A percentile compares a stretch with the other conserved stretches of the same genome.
Conservation (phyloP, 2,329 filamentous ascomycete genomes). For the Thermothelomyces thermophilus region DNA sequence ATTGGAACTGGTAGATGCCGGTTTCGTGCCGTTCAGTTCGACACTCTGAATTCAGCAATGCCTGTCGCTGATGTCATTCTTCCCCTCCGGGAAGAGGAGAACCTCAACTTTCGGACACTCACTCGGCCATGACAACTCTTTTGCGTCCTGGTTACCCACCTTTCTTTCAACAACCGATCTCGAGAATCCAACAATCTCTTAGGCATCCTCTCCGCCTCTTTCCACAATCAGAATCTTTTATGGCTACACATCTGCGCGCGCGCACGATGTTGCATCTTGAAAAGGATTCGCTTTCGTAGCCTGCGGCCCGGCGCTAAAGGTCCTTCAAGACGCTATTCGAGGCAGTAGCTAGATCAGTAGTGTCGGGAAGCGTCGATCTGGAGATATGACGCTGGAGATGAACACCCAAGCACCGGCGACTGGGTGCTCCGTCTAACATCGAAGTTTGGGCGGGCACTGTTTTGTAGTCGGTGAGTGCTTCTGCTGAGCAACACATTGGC, state of each 20-base stretch:
- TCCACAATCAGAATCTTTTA: not conserved
- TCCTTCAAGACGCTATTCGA: not conserved
- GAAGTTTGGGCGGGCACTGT: not conserved
- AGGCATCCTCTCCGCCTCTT: not conserved
- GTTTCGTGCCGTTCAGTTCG: not conserved
- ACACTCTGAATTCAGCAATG: not conserved
- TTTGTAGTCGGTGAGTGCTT: not conserved
- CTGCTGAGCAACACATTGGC: not conserved
- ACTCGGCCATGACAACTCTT: too few relatives aligned
- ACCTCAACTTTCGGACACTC: too few relatives aligned
- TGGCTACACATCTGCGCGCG: not conserved
- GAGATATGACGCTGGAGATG: not conserved
- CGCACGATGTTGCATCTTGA: not conserved
- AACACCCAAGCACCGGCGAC: not conserved
- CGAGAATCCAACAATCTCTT: too few relatives aligned
- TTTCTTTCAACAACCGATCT: too few relatives aligned
- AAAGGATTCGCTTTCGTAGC: not conserved
- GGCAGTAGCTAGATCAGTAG: not conserved
- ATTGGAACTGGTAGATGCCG: not conserved
- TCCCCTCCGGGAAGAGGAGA: not conserved
- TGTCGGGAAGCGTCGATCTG: not conserved
- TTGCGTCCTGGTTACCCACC: too few relatives aligned
- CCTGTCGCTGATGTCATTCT: not conserved
- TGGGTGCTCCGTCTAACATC: not conserved
- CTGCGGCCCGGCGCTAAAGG: not conserved